phyloP scores from a whole-genome alignment of 2,329 filamentous ascomycete genomes.

The Pseudocercospora pini-densiflorae region DNA sequence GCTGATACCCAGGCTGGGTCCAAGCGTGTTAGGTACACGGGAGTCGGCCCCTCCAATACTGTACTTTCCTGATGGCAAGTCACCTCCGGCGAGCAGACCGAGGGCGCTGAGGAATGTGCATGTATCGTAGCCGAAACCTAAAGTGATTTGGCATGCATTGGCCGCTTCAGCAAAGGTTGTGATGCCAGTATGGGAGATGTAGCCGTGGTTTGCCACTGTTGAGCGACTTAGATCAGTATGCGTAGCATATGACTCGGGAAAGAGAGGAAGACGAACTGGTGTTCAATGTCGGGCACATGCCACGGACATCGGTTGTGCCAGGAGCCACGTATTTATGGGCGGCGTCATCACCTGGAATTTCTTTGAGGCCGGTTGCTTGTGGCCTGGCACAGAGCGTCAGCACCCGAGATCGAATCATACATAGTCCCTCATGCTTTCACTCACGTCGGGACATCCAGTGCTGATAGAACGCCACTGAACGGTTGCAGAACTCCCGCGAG shows the following conservation, averaged over 20 bases:
- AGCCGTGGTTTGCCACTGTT: conserved; percentile 40
- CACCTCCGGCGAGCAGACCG: conserved; percentile 36
- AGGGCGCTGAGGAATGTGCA: conserved; percentile 34
- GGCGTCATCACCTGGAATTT: conserved; percentile 33
- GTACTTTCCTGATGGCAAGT: conserved; percentile 34
- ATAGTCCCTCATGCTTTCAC: neutral
- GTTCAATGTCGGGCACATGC: conserved; percentile 32
- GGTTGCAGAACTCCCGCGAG: conserved; percentile 34
- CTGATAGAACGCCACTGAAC: conserved; percentile 30
- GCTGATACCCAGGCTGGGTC: conserved; percentile 34
- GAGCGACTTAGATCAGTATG: conserved; percentile 10
- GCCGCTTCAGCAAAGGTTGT: conserved; percentile 37
- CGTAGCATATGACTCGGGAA: neutral
- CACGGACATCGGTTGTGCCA: conserved; percentile 28
- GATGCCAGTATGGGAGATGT: conserved; percentile 34
- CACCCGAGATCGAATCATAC: neutral
- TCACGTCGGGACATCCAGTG: conserved; percentile 31
- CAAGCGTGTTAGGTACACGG: conserved; percentile 36
- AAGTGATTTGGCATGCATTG: conserved; percentile 35
- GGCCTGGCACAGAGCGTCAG: conserved; percentile 19
- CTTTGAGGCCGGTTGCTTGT: conserved; percentile 24
- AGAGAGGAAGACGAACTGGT: neutral
- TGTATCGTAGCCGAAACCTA: conserved; percentile 35
- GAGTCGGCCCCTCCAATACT: conserved; percentile 33
- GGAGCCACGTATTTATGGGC: conserved; percentile 31